Evolutionary conservation across 2,329 filamentous ascomycete species (phyloP).

Genomic region (Lecanicillium sp.): DNA sequence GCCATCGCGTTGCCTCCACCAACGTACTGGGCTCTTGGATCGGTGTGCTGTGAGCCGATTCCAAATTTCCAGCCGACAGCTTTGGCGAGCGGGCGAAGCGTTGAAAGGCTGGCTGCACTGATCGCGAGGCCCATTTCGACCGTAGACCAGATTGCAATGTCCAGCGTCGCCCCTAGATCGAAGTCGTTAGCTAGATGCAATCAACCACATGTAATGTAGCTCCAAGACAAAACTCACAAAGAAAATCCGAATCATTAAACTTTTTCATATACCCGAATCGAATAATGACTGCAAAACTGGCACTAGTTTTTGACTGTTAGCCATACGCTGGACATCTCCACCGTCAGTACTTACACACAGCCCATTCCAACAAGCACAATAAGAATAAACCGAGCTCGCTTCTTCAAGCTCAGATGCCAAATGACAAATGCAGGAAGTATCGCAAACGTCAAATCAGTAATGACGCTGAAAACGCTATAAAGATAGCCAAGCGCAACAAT

Average conservation of each 20-base stretch:
- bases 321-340: neutral
- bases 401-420: conserved; percentile 45
- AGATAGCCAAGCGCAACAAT: conserved; percentile 44
- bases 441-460: conserved; percentile 43
- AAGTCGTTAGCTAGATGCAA: no score
- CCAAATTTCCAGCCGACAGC: conserved; percentile 23
- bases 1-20: neutral
- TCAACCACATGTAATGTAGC: conserved; percentile 1
- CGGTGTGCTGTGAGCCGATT: conserved; percentile 9
- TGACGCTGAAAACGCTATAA: conserved; percentile 40
- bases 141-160: conserved; percentile 41
- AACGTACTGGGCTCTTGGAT: conserved; percentile 1
- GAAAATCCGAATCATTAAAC: conserved; percentile 31
- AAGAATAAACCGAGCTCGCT: conserved; percentile 40
- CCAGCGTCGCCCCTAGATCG: conserved; percentile 24
- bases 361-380: conserved; percentile 47
- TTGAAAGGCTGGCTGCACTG: conserved; percentile 37
- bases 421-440: conserved; percentile 46
- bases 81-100: conserved; percentile 35
- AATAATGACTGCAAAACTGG: conserved; percentile 34
- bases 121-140: conserved; percentile 39
- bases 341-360: conserved; percentile 30
- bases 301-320: conserved; percentile 21
- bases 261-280: conserved; percentile 29
- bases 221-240: conserved; percentile 27